phyloP scores from a whole-genome alignment of 2,329 filamentous ascomycete species.

The Hymenoscyphus salicellus region DNA sequence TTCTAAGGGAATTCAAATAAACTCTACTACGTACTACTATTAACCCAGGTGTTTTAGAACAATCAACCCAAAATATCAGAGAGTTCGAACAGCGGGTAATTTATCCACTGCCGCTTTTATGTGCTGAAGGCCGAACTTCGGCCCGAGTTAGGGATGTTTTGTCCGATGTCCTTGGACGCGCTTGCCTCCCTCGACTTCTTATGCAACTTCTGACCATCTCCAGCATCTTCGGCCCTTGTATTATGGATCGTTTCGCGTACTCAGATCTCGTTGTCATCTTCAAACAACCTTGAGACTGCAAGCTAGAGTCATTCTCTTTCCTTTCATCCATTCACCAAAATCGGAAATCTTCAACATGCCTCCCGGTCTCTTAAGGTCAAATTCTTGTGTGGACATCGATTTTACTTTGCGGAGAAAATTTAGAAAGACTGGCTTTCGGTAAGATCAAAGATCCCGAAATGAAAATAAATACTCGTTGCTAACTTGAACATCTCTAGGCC shows the following conservation, averaged over 20 bases:
- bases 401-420: slow-evolving; percentile 74
- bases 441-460: slow-evolving; percentile 7
- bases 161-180: no score
- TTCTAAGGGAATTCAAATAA: no score
- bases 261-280: neutral
- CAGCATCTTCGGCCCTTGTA: neutral
- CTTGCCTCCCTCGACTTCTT: neutral
- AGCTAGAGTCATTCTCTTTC: neutral
- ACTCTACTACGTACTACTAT: no score
- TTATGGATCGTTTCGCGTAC: neutral
- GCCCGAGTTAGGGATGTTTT: no score
- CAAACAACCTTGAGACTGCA: neutral
- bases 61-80: no score
- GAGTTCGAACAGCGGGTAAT: no score
- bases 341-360: slow-evolving; percentile 20
- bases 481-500: slow-evolving; percentile 54
- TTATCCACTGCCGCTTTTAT: no score
- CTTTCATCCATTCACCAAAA: neutral
- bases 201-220: neutral
- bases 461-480: neutral
- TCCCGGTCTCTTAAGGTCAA: slow-evolving; percentile 41
- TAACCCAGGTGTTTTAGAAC: no score
- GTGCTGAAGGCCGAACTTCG: no score
- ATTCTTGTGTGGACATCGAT: slow-evolving; percentile 62
- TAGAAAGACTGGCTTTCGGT: slow-evolving; percentile 72